Evolutionary conservation across 106 monocot species (phyloP), one percentile per base, ranked within the genome.

Genomic region (Triglochin maritima): DNA sequence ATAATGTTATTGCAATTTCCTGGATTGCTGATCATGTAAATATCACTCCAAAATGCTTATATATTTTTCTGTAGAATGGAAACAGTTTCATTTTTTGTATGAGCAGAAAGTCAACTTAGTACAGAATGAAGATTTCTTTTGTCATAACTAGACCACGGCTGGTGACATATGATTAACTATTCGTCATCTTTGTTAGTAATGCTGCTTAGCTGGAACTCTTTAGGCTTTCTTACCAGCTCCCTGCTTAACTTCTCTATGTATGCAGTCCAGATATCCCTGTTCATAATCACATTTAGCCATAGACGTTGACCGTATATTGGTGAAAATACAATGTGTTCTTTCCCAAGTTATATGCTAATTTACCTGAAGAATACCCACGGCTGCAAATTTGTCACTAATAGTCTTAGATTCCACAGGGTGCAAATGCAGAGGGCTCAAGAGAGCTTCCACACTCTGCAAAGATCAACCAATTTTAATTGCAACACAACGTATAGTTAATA

Each of bases 321-420:
- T 3, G 17, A 41, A 29, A 4, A 3, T 17, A 14, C 6, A 12
- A 55, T 9, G 10, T 55, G 55, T 55, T 8, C 1, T 0, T 29
- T 29, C 29, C 29, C 55, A 6, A 12, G 55, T 9, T 55, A 55
- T 55, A 55, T 41, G 17, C 17, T 41, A 47, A 47, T 9, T 77
- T 76, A 95, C 90, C 87, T 90, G 90, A 9, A 90, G 79, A 78
- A 95, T 95, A 49, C 90, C 90, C 49, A 87, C 90, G 64, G 90
- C 94, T 77, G 94, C 94, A 75, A 90, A 87, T 76, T 95, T 95
- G 75, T 95, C 94, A 8, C 51, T 51, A 5, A 87, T 80, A 47
- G 85, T 87, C 76, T 95, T 95, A 66, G 42, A 50, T 57, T 79
- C 76, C 50, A 83, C 73, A 46, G 82, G 87, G 71, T 89, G 75